Evolutionary conservation across 179 eudicot genomes (phyloP).

Genomic region (Spinacia oleracea): DNA sequence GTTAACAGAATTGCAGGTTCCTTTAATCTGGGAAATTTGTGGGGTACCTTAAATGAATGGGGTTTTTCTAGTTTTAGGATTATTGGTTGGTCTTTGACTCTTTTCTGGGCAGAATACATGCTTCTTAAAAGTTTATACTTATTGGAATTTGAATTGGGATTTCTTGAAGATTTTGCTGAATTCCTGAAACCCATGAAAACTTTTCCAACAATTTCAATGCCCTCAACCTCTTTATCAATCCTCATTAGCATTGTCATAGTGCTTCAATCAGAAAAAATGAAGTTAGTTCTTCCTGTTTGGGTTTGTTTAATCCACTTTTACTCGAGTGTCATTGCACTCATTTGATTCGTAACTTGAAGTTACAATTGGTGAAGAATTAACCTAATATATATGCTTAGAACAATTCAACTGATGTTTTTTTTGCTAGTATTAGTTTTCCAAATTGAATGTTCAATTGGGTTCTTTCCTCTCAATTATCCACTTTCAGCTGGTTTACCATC

Average conservation of each 20-base stretch:
- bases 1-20: conserved; percentile 22
- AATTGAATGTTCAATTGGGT: neutral
- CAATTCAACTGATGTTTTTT: neutral
- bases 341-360: neutral
- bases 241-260: conserved; percentile 13
- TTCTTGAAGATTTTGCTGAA: conserved; percentile 11
- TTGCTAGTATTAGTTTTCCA: neutral
- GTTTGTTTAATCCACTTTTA: conserved; percentile 18
- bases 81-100: conserved; percentile 32
- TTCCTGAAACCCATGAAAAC: conserved; percentile 14
- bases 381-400: neutral
- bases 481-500: neutral
- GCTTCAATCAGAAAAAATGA: conserved; percentile 14
- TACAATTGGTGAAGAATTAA: neutral
- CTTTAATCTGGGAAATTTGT: conserved; percentile 32
- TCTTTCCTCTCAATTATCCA: neutral
- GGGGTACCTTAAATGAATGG: conserved; percentile 24
- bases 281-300: conserved; percentile 2
- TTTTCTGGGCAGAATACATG: conserved; percentile 10
- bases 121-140: conserved; percentile 13
- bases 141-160: conserved; percentile 10
- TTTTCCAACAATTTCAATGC: conserved; percentile 2
- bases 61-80: conserved; percentile 17
- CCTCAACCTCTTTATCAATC: neutral
- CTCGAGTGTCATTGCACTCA: conserved; percentile 3